Conservation (phyloP, 2,329 filamentous ascomycete species). For the Penicillium nordicum region DNA sequence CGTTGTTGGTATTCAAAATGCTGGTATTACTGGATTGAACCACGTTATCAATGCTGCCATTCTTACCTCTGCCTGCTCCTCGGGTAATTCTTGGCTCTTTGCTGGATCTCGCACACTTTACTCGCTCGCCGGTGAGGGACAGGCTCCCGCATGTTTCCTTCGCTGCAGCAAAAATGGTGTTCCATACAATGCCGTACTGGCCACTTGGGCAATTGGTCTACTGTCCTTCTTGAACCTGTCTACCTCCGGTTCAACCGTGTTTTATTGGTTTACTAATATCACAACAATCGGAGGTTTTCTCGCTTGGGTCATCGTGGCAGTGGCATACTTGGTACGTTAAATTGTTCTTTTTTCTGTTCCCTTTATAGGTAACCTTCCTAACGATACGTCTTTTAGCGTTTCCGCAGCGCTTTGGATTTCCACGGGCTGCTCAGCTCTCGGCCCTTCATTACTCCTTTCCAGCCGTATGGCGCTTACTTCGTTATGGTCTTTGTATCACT, state of each 20-base stretch:
- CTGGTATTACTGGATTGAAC: constrained; percentile 63
- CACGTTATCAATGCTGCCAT: constrained; percentile 73
- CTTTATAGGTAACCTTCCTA: neutral
- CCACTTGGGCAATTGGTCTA: constrained; percentile 40
- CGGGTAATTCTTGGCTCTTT: constrained; percentile 63
- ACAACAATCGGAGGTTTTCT: constrained; percentile 39
- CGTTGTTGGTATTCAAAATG: constrained; percentile 67
- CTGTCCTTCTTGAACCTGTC: constrained; percentile 37
- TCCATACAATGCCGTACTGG: constrained; percentile 49
- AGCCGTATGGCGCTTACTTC: constrained; percentile 54
- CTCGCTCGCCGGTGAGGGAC: constrained; percentile 44
- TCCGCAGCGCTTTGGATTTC: constrained; percentile 52
- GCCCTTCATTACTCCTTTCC: constrained; percentile 50
- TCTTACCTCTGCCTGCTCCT: constrained; percentile 66
- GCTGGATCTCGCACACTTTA: constrained; percentile 50
- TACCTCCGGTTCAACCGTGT: constrained; percentile 35
- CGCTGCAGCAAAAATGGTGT: constrained; percentile 48
- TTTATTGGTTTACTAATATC: constrained; percentile 43
- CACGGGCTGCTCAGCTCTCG: constrained; percentile 45
- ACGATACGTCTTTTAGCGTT: constrained; percentile 44
- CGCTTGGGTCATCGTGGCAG: constrained; percentile 40
- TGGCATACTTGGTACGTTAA: constrained; percentile 45
- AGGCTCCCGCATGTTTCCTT: constrained; percentile 41
- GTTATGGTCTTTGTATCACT: constrained; percentile 47
- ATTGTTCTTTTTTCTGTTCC: constrained; percentile 40